These are phyloP conservation scores for Amniculicola lignicola DNA, from an alignment of 495 filamentous ascomycete genomes.

Conservation along the genomic window DNA sequence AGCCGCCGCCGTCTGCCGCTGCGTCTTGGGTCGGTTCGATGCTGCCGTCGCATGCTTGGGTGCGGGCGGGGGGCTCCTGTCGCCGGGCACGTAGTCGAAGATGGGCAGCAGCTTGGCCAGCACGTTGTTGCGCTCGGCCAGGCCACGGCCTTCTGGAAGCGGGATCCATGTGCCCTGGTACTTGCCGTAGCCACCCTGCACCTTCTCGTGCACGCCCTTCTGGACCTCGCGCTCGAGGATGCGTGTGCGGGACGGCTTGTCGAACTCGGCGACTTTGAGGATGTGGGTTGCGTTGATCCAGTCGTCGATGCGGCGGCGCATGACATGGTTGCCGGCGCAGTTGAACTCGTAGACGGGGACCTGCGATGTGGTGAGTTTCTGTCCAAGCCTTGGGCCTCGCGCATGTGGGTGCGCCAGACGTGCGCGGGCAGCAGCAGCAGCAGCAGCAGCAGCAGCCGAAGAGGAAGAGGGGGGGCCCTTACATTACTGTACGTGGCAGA, in stretches of 20 bases:
- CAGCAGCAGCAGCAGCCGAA: constrained; percentile 10
- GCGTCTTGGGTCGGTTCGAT: constrained; percentile 64
- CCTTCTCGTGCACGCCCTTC: constrained; percentile 92
- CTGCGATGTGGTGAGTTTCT: constrained; percentile 45
- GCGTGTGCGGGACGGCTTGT: constrained; percentile 88
- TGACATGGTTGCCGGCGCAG: constrained; percentile 72
- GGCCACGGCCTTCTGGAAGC: constrained; percentile 69
- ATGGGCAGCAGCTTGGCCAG: constrained; percentile 77
- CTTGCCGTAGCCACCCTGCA: constrained; percentile 97
- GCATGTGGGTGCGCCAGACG: neutral
- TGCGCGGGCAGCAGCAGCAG: neutral
- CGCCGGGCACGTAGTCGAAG: constrained; percentile 83
- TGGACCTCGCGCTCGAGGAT: constrained; percentile 97
- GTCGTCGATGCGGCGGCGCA: constrained; percentile 83
- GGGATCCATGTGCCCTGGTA: constrained; percentile 99
- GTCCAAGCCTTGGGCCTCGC: neutral
- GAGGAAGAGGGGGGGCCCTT: constrained; percentile 40
- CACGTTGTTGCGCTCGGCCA: constrained; percentile 82
- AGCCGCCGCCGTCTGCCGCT: constrained; percentile 40
- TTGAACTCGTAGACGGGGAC: constrained; percentile 89
- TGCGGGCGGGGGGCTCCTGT: constrained; percentile 84
- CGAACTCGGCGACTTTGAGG: constrained; percentile 77
- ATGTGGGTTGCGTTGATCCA: constrained; percentile 98
- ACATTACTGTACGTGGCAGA: constrained; percentile 94
- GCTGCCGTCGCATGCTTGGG: constrained; percentile 80